Evolutionary conservation across 2,329 filamentous ascomycete genomes (phyloP).

Genomic region (Akanthomyces muscarius): DNA sequence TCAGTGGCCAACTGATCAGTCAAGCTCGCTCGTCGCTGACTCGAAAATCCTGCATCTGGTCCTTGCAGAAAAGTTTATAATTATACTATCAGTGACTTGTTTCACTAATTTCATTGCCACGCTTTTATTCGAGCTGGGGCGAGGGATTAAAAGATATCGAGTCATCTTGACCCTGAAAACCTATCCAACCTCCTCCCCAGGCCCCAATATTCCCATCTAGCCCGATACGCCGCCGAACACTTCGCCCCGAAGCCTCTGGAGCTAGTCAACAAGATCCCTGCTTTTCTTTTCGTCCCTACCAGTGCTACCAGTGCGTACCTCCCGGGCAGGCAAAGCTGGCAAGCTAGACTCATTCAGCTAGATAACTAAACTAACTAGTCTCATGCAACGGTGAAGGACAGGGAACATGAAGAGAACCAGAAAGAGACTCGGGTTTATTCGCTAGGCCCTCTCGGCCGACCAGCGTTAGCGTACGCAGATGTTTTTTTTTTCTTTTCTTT

Average conservation of each 20-base stretch:
- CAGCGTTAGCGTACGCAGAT: neutral
- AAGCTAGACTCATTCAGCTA: neutral
- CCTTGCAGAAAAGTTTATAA: neutral
- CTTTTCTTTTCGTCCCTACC: conserved; percentile 4
- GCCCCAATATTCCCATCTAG: conserved; percentile 11
- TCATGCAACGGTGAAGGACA: conserved; percentile 1
- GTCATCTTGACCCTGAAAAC: neutral
- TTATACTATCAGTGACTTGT: neutral
- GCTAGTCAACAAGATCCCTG: conserved; percentile 7
- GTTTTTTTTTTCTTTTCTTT: neutral
- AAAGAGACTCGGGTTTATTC: conserved; percentile 1
- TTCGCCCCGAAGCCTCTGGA: neutral
- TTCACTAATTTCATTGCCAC: neutral
- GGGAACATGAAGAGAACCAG: neutral
- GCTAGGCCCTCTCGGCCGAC: neutral
- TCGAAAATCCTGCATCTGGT: neutral
- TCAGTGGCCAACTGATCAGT: neutral
- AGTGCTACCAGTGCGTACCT: neutral
- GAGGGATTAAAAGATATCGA: neutral
- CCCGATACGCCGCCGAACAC: conserved; percentile 6
- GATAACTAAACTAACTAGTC: neutral
- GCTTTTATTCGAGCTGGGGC: neutral
- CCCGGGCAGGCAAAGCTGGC: conserved; percentile 2
- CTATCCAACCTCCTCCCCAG: neutral
- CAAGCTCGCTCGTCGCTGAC: neutral